Percentiles rank a stretch among this genome's conserved stretches.
These are phyloP conservation scores for Luvunga scandens DNA, from an alignment of 345 rosid species.

Conservation along the genomic window DNA sequence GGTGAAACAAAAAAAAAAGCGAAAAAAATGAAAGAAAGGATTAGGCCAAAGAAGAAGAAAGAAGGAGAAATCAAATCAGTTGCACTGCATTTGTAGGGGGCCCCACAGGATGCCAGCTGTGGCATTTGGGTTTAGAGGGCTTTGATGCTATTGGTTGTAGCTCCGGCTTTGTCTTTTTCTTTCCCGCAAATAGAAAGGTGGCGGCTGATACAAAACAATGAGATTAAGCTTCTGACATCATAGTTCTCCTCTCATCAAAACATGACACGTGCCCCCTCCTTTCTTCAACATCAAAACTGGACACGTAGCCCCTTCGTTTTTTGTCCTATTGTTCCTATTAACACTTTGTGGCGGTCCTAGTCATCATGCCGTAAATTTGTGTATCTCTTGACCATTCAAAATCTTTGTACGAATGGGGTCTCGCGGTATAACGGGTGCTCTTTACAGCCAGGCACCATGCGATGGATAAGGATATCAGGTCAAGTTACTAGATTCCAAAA, in stretches of 20 bases:
- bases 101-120: constrained; percentile 29
- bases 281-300: constrained; percentile 9
- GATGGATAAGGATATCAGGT: neutral
- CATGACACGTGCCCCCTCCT: constrained; percentile 30
- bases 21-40: neutral
- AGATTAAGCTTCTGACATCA: constrained; percentile 26
- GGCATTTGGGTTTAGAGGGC: neutral
- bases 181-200: constrained; percentile 26
- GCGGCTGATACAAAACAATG: constrained; percentile 40
- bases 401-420: neutral
- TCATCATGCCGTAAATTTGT: constrained; percentile 31
- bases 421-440: too few species aligned
- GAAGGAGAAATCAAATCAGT: constrained; percentile 17
- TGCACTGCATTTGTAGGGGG: neutral
- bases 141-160: neutral
- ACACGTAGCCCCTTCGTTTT: constrained; percentile 28
- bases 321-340: neutral
- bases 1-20: too few species aligned
- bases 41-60: constrained; percentile 31
- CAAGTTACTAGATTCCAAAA: neutral
- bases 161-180: constrained; percentile 9
- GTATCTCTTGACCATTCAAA: constrained; percentile 21
- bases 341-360: constrained; percentile 20
- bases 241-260: constrained; percentile 1
- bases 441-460: too few species aligned